Conservation (phyloP, 148 eudicot genomes). For the Heliamphora exappendiculata region DNA sequence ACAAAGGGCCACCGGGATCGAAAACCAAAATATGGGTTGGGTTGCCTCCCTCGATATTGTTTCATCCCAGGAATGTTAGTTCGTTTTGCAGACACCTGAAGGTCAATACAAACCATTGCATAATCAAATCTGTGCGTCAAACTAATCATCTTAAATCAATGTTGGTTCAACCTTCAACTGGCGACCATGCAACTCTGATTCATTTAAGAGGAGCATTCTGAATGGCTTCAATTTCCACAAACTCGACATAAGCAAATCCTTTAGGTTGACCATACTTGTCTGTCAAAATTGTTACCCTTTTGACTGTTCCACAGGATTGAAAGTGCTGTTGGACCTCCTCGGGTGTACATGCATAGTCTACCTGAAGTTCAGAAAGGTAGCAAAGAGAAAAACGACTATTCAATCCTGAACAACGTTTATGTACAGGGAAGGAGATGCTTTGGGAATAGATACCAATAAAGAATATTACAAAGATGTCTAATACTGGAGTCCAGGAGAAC, state of each 20-base stretch:
- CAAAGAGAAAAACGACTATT: not conserved
- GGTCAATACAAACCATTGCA: not conserved
- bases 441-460: not conserved
- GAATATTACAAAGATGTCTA: not conserved
- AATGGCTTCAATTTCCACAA: conserved; percentile 64
- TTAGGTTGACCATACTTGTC: conserved; percentile 76
- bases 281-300: conserved; percentile 62
- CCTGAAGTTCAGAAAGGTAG: conserved; percentile 24
- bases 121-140: not conserved
- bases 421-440: not conserved
- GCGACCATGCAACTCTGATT: conserved; percentile 68
- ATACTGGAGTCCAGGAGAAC: not conserved
- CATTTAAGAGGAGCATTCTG: conserved; percentile 56
- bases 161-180: conserved; percentile 45
- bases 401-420: not conserved
- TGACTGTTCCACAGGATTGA: conserved; percentile 74
- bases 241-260: conserved; percentile 72
- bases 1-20: conserved; percentile 62
- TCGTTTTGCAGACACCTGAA: conserved; percentile 63
- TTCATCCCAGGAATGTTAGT: conserved; percentile 78
- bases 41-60: conserved; percentile 58
- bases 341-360: conserved; percentile 74
- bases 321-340: conserved; percentile 79
- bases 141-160: not conserved
- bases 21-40: conserved; percentile 42